Conservation (phyloP, 495 filamentous ascomycete genomes). For the Aspergillus baeticus region DNA sequence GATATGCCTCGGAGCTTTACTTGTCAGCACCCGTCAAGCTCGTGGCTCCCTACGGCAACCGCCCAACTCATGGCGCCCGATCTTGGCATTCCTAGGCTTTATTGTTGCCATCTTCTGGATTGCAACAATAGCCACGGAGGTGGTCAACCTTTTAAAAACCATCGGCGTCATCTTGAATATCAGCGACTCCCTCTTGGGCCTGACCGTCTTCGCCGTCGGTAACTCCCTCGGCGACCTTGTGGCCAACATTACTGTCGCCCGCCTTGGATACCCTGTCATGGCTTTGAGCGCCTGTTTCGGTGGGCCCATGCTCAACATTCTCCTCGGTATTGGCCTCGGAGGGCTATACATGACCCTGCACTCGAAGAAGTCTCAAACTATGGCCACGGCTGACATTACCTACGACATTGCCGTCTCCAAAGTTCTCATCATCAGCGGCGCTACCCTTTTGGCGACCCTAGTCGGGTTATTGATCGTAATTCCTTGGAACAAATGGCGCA, state of each 20-base stretch:
- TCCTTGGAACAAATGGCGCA: conserved; percentile 83
- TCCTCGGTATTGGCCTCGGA: conserved; percentile 87
- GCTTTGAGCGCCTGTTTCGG: conserved; percentile 92
- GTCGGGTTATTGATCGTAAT: conserved; percentile 75
- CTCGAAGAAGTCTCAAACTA: conserved; percentile 17
- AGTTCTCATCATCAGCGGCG: conserved; percentile 77
- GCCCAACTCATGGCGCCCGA: conserved; percentile 62
- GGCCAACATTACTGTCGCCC: conserved; percentile 89
- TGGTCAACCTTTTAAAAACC: conserved; percentile 92
- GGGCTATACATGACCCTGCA: conserved; percentile 81
- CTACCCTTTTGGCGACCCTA: conserved; percentile 78
- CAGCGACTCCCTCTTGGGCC: conserved; percentile 90
- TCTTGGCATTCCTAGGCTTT: conserved; percentile 90
- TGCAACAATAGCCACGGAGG: conserved; percentile 91
- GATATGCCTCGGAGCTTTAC: conserved; percentile 57
- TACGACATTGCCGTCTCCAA: conserved; percentile 83
- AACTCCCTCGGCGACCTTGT: conserved; percentile 95
- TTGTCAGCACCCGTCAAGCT: conserved; percentile 53
- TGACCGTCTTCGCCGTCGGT: conserved; percentile 96
- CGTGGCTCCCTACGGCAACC: conserved; percentile 41
- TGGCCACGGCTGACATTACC: conserved; percentile 35
- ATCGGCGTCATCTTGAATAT: conserved; percentile 91
- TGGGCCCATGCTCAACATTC: conserved; percentile 95
- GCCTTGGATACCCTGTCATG: conserved; percentile 95
- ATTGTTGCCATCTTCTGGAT: conserved; percentile 92